phyloP scores from a whole-genome alignment of 352 stramenopile genomes.

The Phytophthora pseudosyringae region DNA sequence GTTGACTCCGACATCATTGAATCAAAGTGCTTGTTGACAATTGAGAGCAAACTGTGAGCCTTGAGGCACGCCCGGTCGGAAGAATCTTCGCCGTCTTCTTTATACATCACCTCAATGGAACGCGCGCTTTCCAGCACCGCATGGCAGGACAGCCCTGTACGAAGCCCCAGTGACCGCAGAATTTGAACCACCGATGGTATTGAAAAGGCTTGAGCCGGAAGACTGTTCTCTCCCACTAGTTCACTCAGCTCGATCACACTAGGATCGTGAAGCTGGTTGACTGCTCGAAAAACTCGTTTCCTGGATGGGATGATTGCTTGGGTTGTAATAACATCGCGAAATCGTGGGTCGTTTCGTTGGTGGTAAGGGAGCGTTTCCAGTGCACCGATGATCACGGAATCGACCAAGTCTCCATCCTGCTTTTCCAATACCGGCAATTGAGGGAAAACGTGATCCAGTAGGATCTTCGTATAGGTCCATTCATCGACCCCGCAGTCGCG shows the following conservation, averaged over 20 bases:
- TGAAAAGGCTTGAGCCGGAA: constrained; percentile 62
- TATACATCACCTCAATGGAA: constrained; percentile 62
- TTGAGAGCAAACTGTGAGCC: constrained; percentile 59
- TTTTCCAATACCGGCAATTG: constrained; percentile 43
- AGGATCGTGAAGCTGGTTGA: constrained; percentile 75
- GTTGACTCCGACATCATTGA: constrained; percentile 42
- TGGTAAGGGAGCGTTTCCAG: constrained; percentile 60
- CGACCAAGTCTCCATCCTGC: constrained; percentile 43
- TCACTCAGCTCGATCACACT: constrained; percentile 67
- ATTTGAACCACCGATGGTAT: constrained; percentile 54
- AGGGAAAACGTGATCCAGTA: constrained; percentile 72
- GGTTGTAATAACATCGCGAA: constrained; percentile 52
- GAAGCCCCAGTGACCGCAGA: constrained; percentile 61
- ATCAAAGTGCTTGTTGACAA: constrained; percentile 85
- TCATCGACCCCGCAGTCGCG: constrained; percentile 58
- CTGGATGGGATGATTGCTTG: constrained; percentile 60
- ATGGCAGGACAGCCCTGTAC: constrained; percentile 67
- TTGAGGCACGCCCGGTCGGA: constrained; percentile 44
- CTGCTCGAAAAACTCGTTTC: constrained; percentile 52
- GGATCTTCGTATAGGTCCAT: constrained; percentile 58
- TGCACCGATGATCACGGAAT: constrained; percentile 55
- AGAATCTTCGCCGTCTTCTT: constrained; percentile 20
- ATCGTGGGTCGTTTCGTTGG: constrained; percentile 53
- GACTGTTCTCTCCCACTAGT: constrained; percentile 69
- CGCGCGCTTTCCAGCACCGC: constrained; percentile 74